Percentiles rank a stretch among this genome's conserved stretches.
Evolutionary conservation across 2,329 filamentous ascomycete species (phyloP).

Genomic region (Sarocladiaceae sp.): DNA sequence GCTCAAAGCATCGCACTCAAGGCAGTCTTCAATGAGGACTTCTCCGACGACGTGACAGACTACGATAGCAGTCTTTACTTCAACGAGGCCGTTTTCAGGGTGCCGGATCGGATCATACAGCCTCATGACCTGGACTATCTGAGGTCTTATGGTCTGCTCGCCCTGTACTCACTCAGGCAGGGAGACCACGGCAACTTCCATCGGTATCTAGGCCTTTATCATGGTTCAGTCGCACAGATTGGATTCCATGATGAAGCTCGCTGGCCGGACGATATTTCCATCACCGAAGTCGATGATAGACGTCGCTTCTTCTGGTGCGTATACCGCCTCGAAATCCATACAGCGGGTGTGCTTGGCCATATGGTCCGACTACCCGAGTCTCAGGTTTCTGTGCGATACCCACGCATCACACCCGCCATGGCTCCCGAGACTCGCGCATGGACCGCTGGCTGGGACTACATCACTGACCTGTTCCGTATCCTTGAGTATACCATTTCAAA

Average conservation of each 20-base stretch:
- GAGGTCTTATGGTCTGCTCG: slow-evolving; percentile 1
- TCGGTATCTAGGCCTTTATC: slow-evolving; percentile 17
- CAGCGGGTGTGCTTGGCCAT: slow-evolving; percentile 17
- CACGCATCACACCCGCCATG: slow-evolving; percentile 10
- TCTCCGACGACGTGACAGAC: background rate
- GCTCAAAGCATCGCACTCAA: slow-evolving; percentile 9
- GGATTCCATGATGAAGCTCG: slow-evolving; percentile 16
- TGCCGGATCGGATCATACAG: background rate
- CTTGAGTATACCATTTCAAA: slow-evolving; percentile 6
- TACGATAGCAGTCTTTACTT: background rate
- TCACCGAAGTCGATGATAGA: slow-evolving; percentile 14
- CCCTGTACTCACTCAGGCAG: slow-evolving; percentile 2
- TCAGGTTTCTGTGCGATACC: slow-evolving; percentile 16
- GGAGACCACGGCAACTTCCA: slow-evolving; percentile 8
- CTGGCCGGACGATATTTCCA: slow-evolving; percentile 13
- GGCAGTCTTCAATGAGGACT: slow-evolving; percentile 2
- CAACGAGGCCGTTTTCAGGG: slow-evolving; percentile 5
- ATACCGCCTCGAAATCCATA: slow-evolving; percentile 19
- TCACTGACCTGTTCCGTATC: slow-evolving; percentile 7
- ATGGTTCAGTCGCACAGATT: slow-evolving; percentile 15
- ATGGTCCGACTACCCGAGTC: slow-evolving; percentile 16
- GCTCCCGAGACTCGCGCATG: slow-evolving; percentile 3
- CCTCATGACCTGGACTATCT: slow-evolving; percentile 7
- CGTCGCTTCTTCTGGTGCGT: slow-evolving; percentile 18
- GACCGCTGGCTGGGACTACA: slow-evolving; percentile 10